Base-by-base conservation (phyloP, 129 eudicot genomes). In the Solidago caesia region DNA sequence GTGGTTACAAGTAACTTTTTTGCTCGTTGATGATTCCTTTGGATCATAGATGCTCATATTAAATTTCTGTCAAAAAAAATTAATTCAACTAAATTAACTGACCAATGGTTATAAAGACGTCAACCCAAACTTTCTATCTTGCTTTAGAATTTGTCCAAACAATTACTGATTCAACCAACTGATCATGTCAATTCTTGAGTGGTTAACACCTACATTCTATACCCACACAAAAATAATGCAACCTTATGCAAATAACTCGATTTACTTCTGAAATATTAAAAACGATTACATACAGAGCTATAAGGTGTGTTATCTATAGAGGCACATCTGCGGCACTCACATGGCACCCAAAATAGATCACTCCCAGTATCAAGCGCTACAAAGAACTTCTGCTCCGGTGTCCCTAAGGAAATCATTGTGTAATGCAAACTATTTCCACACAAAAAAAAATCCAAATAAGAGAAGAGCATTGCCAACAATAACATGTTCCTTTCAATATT, bases 341-440 rank as follows among this genome's bases (percentile, higher is more conserved):
- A 91, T 47, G 97, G 97, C 78, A 91, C 90, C 97, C 97, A 91
- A 61, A 91, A 91, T 57, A 91, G 75, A 77, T 91, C 97, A 79
- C 97, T 91, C 75, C 97, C 97, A 1, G 95, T 84, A 83, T 91
- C 97, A 73, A 91, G 91, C 21, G 97, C 97, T 90, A 88, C 97
- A 77, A 88, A 75, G 82, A 91, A 88, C 88, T 86, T 88, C 84
- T 61, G 72, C 21, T 84, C 92, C 8, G 97, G 97, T 14, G 92
- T 88, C 68, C 97, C 97, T 84, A 91, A 49, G 10, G 89, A 82
- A 76, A 91, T 87, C 53, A 81, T 85, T 12, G 96, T 82, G 80
- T 91, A 91, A 80, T 91, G 96, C 92, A 91, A 89, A 74, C 97
- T 91, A 49, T 79, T 81, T 65, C n/a, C 56, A 64, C 68, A 53